phyloP scores from a whole-genome alignment of 148 eudicot species.

The Salicornia ramosissima region DNA sequence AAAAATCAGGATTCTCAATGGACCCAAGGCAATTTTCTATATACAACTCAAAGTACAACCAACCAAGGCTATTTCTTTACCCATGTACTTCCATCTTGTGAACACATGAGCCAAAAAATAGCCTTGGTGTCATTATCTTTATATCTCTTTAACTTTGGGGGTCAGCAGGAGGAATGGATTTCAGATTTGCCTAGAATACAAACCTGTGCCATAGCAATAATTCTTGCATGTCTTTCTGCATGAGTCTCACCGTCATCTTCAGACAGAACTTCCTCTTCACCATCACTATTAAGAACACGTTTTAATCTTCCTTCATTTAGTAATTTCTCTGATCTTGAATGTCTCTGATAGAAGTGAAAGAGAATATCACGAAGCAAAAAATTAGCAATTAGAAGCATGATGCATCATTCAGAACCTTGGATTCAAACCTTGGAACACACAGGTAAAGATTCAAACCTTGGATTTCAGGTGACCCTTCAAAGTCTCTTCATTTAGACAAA shows the following conservation, averaged over 20 bases:
- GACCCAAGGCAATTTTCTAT: not conserved
- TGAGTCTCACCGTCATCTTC: slow-evolving; percentile 67
- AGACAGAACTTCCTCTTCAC: slow-evolving; percentile 48
- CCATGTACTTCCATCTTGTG: too few relatives aligned
- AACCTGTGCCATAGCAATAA: slow-evolving; percentile 59
- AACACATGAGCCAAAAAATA: too few relatives aligned
- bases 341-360: slow-evolving; percentile 45
- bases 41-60: not conserved
- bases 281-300: slow-evolving; percentile 75
- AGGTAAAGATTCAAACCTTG: slow-evolving; percentile 41
- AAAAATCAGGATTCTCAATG: too few relatives aligned
- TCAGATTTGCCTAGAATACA: not conserved
- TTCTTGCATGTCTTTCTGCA: slow-evolving; percentile 70
- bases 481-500: slow-evolving; percentile 77
- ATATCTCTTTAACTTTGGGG: too few relatives aligned
- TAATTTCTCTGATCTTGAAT: slow-evolving; percentile 75
- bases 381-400: not conserved
- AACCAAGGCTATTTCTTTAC: too few relatives aligned
- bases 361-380: not conserved
- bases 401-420: not conserved
- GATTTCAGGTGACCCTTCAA: slow-evolving; percentile 72
- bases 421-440: not conserved
- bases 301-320: slow-evolving; percentile 70
- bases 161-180: not conserved
- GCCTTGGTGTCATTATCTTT: too few relatives aligned